Percentiles rank a stretch among this genome's conserved stretches.
Evolutionary conservation across 2,329 filamentous ascomycete species (phyloP).

Genomic region (Microascus cirrosus): DNA sequence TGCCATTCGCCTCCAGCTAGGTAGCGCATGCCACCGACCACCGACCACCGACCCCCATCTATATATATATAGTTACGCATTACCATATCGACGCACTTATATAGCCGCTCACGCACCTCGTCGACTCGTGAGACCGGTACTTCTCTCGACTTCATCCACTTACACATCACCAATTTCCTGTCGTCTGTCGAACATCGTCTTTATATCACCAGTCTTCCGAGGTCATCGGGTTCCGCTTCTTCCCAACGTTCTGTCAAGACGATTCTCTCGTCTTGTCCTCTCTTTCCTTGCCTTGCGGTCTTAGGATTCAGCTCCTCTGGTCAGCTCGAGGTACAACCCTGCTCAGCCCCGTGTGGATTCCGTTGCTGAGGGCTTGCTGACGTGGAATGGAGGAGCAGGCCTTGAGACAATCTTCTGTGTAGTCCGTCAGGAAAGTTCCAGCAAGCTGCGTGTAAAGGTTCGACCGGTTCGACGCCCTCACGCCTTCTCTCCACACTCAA

Average conservation of each 20-base stretch:
- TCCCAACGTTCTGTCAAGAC: background rate
- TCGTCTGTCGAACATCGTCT: background rate
- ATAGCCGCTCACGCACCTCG: background rate
- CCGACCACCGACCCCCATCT: background rate
- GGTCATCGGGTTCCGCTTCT: background rate
- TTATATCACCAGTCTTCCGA: background rate
- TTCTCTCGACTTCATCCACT: background rate
- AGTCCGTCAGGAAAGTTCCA: no score
- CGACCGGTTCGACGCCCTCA: background rate
- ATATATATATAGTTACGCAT: slow-evolving; percentile 1
- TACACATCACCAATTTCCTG: background rate
- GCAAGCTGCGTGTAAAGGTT: no score
- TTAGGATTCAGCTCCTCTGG: no score
- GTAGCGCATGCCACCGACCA: background rate
- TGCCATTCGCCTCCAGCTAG: background rate
- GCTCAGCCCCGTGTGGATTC: no score
- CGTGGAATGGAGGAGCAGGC: no score
- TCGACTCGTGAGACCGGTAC: background rate
- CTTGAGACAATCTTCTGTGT: no score
- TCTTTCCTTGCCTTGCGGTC: background rate
- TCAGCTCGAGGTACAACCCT: no score
- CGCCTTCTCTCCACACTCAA: background rate
- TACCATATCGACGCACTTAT: background rate
- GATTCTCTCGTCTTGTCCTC: background rate
- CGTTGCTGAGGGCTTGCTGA: no score